Base-by-base conservation (phyloP, 306 rosid species). In the Casuarina equisetifolia region DNA sequence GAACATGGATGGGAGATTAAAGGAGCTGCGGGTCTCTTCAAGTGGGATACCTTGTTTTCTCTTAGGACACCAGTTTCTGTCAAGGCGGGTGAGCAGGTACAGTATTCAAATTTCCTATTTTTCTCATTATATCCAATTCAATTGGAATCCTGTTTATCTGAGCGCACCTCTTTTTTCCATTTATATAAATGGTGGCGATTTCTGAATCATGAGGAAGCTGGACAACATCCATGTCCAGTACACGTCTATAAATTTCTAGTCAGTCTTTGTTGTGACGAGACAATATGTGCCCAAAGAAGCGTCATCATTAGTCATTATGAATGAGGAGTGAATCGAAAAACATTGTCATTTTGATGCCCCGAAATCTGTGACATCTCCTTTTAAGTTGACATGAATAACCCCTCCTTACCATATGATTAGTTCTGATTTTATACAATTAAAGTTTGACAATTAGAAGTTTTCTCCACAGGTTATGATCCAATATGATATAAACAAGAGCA, bases 71-170 rank as follows among this genome's bases (percentile, higher is more conserved):
- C 99, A 3, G 85, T 87, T 82, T 46, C 97, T 77, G 73, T 92
- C 76, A 95, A 92, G 84, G 93, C 99, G 11, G 97, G 99, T 20
- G 97, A 88, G 63, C 99, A 95, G 97, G 99, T 90, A 68, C 78
- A 72, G 55, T 70, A 13, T 76, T 50, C 38, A 61, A 62, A 6
- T 72, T 3, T 36, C 66, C 75, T 38, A 57, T 69, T 40, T 80
- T 48, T 52, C 49, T 66, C 71, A 49, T 75, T 54, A 20, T 5
- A 38, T 57, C 6, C 35, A n/a, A 25, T 70, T 64, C 51, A 50
- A 17, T 38, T 42, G 46, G 49, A 13, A 67, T 42, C 49, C 35
- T 50, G 42, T 17, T 3, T 6, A 67, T 67, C 71, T 42, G 32
- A 63, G 25, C 32, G 42, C 7, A 9, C 11, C 6, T 5, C 11